Evolutionary conservation across 441 rosid genomes (phyloP).

Genomic region (Eutrema salsugineum): DNA sequence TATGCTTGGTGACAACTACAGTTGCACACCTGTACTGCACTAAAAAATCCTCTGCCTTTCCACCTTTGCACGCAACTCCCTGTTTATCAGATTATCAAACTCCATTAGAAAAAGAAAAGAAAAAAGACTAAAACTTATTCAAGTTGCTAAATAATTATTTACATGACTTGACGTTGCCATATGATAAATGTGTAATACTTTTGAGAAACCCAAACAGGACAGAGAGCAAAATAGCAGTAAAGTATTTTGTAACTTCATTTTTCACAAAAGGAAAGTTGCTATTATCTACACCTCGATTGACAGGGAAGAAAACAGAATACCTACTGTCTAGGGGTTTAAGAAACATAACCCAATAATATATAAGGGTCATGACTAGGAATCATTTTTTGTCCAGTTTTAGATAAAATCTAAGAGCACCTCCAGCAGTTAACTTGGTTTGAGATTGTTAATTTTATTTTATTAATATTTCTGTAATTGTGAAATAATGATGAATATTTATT

Average conservation of each 20-base stretch:
- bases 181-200: background rate
- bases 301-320: background rate
- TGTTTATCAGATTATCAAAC: slow-evolving; percentile 12
- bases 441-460: no score
- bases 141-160: slow-evolving; percentile 16
- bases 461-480: no score
- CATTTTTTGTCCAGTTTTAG: background rate
- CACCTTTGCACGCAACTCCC: slow-evolving; percentile 32
- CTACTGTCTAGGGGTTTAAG: no score
- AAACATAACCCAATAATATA: background rate
- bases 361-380: background rate
- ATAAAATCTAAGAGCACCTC: background rate
- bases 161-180: slow-evolving; percentile 11
- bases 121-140: slow-evolving; percentile 1
- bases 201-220: background rate
- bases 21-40: slow-evolving; percentile 32
- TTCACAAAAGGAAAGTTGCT: background rate
- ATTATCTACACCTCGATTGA: background rate
- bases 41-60: slow-evolving; percentile 9
- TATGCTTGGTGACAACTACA: slow-evolving; percentile 33
- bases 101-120: background rate
- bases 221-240: background rate
- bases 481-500: no score
- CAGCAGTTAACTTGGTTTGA: no score
- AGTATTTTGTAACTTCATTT: background rate